Conservation (phyloP, 2,329 filamentous ascomycete genomes). For the Penicillium sp. region DNA sequence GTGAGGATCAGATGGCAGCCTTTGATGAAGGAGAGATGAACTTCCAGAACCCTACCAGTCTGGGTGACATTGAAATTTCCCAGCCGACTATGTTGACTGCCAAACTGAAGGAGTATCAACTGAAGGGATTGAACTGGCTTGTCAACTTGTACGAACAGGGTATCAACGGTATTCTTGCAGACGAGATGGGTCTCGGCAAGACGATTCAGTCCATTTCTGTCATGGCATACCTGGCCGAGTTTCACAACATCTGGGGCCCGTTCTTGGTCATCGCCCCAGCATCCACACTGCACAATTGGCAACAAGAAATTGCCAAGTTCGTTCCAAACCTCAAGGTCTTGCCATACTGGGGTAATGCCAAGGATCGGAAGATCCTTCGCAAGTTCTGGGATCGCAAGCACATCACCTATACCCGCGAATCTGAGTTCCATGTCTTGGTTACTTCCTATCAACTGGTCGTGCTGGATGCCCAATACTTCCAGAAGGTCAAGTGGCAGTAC, state of each 20-base stretch:
- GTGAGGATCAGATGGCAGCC: conserved; percentile 62
- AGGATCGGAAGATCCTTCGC: conserved; percentile 90
- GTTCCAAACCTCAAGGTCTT: conserved; percentile 93
- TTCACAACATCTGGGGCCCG: conserved; percentile 97
- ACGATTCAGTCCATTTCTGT: conserved; percentile 99
- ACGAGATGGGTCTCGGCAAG: conserved; percentile 99
- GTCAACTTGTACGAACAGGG: conserved; percentile 99
- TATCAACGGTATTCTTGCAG: conserved; percentile 98
- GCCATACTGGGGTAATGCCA: conserved; percentile 95
- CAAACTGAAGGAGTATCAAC: conserved; percentile 96
- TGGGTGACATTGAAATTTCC: conserved; percentile 90
- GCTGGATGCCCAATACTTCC: conserved; percentile 94
- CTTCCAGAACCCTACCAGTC: conserved; percentile 95
- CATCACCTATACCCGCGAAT: conserved; percentile 89
- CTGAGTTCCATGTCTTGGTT: conserved; percentile 92
- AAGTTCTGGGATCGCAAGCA: conserved; percentile 99
- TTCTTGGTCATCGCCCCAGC: conserved; percentile 96
- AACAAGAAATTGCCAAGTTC: conserved; percentile 95
- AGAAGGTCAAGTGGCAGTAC: conserved; percentile 99
- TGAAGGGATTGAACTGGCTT: conserved; percentile 99
- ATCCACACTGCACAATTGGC: conserved; percentile 98
- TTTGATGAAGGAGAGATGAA: conserved; percentile 98
- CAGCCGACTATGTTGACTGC: conserved; percentile 93
- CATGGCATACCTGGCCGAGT: conserved; percentile 97
- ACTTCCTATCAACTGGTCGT: conserved; percentile 98